Evolutionary conservation across 176 grass and related monocot genomes (phyloP).

Genomic region (Cenchrus fungigraminus): DNA sequence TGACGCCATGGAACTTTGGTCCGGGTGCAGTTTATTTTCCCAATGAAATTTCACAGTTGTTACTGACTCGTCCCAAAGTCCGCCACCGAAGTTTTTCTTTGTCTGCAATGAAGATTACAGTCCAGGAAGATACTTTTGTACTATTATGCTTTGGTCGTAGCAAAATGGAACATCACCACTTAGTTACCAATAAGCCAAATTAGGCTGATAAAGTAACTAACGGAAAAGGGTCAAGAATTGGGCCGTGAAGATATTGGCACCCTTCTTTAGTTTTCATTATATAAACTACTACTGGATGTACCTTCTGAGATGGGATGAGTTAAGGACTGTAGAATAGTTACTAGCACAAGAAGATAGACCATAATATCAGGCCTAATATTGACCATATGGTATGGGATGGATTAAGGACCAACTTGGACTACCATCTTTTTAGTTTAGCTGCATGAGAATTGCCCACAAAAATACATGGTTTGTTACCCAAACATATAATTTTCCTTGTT

Average conservation of each 20-base stretch:
- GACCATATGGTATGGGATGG: background rate
- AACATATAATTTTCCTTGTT: conserved; percentile 1
- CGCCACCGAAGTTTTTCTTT: background rate
- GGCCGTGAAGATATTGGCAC: background rate
- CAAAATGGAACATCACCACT: conserved; percentile 1
- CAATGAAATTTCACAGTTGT: background rate
- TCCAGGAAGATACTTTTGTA: conserved; percentile 1
- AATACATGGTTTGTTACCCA: background rate
- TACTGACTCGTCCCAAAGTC: conserved; percentile 1
- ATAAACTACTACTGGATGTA: background rate
- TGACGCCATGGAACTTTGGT: background rate
- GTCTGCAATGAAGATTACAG: background rate
- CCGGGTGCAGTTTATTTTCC: background rate
- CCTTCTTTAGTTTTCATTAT: background rate
- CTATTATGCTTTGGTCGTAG: background rate
- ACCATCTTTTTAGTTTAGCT: background rate
- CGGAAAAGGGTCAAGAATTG: background rate
- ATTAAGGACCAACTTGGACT: background rate
- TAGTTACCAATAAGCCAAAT: conserved; percentile 35
- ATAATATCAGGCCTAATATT: background rate
- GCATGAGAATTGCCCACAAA: background rate
- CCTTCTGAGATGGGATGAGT: background rate
- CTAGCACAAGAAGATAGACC: background rate
- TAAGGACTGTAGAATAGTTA: background rate
- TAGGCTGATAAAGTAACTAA: background rate